A percentile compares a stretch with the other conserved stretches of the same genome.
Conservation (phyloP, 805 yeast species). For the Saccharomyces paradoxus region DNA sequence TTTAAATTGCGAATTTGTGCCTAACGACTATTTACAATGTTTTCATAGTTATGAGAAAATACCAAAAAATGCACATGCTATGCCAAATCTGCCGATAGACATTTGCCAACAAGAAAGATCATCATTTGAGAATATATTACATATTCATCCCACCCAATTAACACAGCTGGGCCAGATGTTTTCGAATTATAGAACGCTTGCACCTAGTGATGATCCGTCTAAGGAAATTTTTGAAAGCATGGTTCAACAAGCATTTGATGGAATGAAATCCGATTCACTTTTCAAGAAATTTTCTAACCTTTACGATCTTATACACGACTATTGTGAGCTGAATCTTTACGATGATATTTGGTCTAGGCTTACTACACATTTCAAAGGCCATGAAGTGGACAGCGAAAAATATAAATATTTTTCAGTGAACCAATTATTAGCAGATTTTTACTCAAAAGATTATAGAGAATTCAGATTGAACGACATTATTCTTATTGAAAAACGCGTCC, state of each 20-base stretch:
- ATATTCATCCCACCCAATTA: conserved; percentile 10
- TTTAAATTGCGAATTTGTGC: conserved; percentile 22
- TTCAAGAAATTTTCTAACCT: conserved; percentile 29
- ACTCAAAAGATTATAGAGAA: conserved; percentile 28
- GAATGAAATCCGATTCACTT: conserved; percentile 8
- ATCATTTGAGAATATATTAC: conserved; percentile 10
- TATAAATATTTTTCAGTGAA: conserved; percentile 31
- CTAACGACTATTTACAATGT: conserved; percentile 1
- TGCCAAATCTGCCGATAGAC: background rate
- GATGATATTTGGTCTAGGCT: conserved; percentile 56
- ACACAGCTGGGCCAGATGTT: conserved; percentile 35
- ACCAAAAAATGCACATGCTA: background rate
- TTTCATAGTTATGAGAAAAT: background rate
- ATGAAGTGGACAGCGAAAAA: conserved; percentile 18
- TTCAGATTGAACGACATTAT: conserved; percentile 26
- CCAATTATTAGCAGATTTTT: conserved; percentile 40
- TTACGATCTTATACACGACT: conserved; percentile 51
- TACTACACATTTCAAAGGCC: conserved; percentile 18
- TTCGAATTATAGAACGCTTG: conserved; percentile 24
- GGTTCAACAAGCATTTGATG: conserved; percentile 16
- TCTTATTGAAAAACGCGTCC: conserved; percentile 37
- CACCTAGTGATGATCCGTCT: conserved; percentile 25
- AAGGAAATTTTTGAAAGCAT: conserved; percentile 22
- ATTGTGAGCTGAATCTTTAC: conserved; percentile 62
- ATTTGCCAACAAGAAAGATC: conserved; percentile 2